Evolutionary conservation across 106 monocot genomes (phyloP), one percentile per base, ranked within the genome.

Genomic region (Chionographis japonica): DNA sequence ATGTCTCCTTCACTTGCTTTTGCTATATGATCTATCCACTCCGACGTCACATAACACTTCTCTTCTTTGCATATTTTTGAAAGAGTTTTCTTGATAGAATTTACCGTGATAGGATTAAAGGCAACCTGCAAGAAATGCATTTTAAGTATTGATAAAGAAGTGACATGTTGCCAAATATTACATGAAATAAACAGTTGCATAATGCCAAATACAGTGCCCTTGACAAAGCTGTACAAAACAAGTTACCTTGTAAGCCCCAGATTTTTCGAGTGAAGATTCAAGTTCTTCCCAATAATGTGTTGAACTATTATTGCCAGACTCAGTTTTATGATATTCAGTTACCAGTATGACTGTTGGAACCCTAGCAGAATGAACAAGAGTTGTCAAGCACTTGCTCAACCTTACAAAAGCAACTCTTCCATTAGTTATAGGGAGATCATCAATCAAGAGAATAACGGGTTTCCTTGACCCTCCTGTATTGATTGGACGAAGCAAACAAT

Each of bases 381-480:
- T 56, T 57, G 78, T 78, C 63, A 98, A 80, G 69, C 90, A 93
- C 61, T 80, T 87, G 50, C 69, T 81, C 70, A 98, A 65, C 77
- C 87, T 93, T 61, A 58, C 76, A 71, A 83, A 81, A 79, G 87
- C 75, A 74, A 53, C 77, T 68, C 61, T 83, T 74, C 98, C 98
- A 81, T 85, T 89, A 37, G 90, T 80, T 56, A 85, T 51, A 66
- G 98, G 98, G 13, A 98, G 80, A 70, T 98, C 98, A 79, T 98
- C 98, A 54, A 98, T 98, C 63, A 98, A 75, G 43, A 98, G 43
- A 57, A 98, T 79, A 66, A 75, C 36, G 11, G 83, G 81, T 53
- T 88, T 90, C 52, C 73, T 83, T 46, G 71, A 68, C 65, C 61
- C 72, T 66, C 72, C 68, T 14, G 17, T 54, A 49, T 19, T 56